These are phyloP conservation scores for Cladosporium cucumerinum DNA, from an alignment of 2,329 filamentous ascomycete species.

Conservation along the genomic window DNA sequence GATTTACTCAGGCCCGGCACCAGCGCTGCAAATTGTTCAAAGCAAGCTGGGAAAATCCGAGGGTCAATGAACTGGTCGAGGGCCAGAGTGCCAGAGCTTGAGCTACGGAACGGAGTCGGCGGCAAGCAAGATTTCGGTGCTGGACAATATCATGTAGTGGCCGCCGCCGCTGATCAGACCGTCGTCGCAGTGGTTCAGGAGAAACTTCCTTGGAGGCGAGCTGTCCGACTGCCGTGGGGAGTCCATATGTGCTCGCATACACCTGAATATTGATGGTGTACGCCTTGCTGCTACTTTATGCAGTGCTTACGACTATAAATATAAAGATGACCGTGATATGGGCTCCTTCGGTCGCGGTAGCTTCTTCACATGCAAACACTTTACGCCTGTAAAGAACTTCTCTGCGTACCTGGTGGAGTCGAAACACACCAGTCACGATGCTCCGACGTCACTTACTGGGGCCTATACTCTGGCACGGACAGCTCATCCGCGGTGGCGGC, in stretches of 20 bases:
- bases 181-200: conserved; percentile 5
- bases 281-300: not conserved
- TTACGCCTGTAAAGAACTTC: conserved; percentile 17
- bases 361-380: conserved; percentile 25
- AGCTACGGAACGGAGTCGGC: not conserved
- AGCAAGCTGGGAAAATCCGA: not conserved
- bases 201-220: conserved; percentile 4
- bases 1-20: not conserved
- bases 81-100: conserved; percentile 4
- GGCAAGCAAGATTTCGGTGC: not conserved
- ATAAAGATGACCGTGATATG: conserved; percentile 17
- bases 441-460: conserved; percentile 10
- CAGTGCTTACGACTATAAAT: not conserved
- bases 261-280: not conserved
- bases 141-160: not conserved
- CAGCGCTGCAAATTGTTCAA: not conserved
- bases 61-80: not conserved
- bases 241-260: not conserved
- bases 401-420: conserved; percentile 8
- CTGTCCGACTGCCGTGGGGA: not conserved
- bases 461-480: conserved; percentile 8
- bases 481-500: conserved; percentile 8
- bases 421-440: not conserved
- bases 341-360: conserved; percentile 21
- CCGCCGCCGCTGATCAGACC: conserved; percentile 2